These are phyloP conservation scores for Xylaria sp. DNA, from an alignment of 2,329 filamentous ascomycete genomes.

Conservation along the genomic window DNA sequence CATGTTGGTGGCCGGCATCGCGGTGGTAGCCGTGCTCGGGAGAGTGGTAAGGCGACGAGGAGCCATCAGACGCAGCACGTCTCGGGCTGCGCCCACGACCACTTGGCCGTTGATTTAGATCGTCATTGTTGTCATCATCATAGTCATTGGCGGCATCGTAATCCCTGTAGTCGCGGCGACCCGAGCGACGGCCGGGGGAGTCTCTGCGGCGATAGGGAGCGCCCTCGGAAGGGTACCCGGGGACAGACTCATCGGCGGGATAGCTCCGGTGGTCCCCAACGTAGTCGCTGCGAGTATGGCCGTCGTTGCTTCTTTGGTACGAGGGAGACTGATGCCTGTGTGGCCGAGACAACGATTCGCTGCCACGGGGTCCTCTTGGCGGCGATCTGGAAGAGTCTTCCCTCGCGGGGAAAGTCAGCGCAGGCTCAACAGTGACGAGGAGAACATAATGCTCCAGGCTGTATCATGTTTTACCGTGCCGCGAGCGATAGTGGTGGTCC, in stretches of 20 bases:
- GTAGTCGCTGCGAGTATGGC: slow-evolving; percentile 35
- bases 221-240: slow-evolving; percentile 24
- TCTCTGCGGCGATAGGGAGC: slow-evolving; percentile 39
- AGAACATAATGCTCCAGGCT: slow-evolving; percentile 48
- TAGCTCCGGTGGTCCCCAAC: slow-evolving; percentile 35
- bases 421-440: slow-evolving; percentile 45
- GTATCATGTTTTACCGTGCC: slow-evolving; percentile 52
- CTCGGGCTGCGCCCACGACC: slow-evolving; percentile 42
- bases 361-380: slow-evolving; percentile 45
- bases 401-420: slow-evolving; percentile 51
- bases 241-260: neutral
- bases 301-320: slow-evolving; percentile 36
- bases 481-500: slow-evolving; percentile 50
- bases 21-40: slow-evolving; percentile 45
- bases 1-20: slow-evolving; percentile 43
- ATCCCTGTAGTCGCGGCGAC: slow-evolving; percentile 41
- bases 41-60: slow-evolving; percentile 46
- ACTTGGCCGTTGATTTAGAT: slow-evolving; percentile 36
- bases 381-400: slow-evolving; percentile 51
- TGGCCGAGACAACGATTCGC: slow-evolving; percentile 43
- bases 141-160: slow-evolving; percentile 28
- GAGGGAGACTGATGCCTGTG: slow-evolving; percentile 41
- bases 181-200: slow-evolving; percentile 36
- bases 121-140: slow-evolving; percentile 35
- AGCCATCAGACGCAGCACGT: slow-evolving; percentile 42